Conservation (phyloP, 306 rosid species). For the Gynostemma pentaphyllum region DNA sequence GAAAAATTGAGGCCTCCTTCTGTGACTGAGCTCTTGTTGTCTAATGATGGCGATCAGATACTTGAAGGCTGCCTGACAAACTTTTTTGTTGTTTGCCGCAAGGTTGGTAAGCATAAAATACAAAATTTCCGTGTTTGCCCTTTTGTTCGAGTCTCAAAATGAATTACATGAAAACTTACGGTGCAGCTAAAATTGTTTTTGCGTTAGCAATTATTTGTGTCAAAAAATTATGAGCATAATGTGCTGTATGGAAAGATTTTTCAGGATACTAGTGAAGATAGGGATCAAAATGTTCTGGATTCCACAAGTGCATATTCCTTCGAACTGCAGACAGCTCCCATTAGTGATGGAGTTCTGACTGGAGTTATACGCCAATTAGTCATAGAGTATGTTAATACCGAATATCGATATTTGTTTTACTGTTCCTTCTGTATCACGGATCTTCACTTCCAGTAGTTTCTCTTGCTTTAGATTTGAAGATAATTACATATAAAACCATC, state of each 20-base stretch:
- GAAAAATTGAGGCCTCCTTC: conserved; percentile 73
- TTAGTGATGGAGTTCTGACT: conserved; percentile 68
- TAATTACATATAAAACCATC: background rate
- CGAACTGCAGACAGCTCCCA: conserved; percentile 85
- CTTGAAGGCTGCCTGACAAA: conserved; percentile 85
- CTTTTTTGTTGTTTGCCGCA: conserved; percentile 60
- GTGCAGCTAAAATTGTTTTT: background rate
- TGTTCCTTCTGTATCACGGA: background rate
- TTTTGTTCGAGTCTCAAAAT: background rate
- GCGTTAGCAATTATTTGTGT: background rate
- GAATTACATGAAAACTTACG: too few relatives aligned
- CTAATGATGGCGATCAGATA: conserved; percentile 61
- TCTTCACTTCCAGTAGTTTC: background rate
- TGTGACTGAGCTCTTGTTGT: conserved; percentile 72
- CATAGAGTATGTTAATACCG: conserved; percentile 40
- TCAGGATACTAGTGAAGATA: conserved; percentile 32
- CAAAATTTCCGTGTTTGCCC: background rate
- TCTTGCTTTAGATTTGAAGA: background rate
- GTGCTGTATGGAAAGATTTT: conserved; percentile 3
- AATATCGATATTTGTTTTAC: background rate
- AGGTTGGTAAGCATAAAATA: conserved; percentile 32
- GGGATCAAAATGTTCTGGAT: conserved; percentile 11
- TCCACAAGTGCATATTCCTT: conserved; percentile 27
- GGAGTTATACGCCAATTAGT: conserved; percentile 70
- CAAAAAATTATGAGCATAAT: background rate